Evolutionary conservation across 371 early-diverging fungal species (phyloP).

Genomic region (Rhizopus delemar): DNA sequence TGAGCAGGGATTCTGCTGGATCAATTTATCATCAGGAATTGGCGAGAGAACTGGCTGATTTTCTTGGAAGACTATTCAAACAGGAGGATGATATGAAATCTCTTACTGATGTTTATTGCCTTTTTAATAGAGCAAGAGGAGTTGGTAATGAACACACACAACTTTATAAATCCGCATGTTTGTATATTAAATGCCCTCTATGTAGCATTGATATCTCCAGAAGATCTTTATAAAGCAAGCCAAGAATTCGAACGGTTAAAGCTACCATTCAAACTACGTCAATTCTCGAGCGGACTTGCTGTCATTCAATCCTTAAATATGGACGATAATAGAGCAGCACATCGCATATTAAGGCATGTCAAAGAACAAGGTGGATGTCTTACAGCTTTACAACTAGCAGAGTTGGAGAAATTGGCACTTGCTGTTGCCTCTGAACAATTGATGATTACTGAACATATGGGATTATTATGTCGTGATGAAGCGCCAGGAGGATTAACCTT

Average conservation of each 20-base stretch:
- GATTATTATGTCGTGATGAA: constrained; percentile 84
- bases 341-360: constrained; percentile 60
- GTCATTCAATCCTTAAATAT: constrained; percentile 72
- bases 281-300: constrained; percentile 77
- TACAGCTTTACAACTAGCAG: constrained; percentile 71
- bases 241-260: constrained; percentile 62
- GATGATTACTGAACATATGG: constrained; percentile 74
- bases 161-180: background rate
- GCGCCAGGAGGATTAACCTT: constrained; percentile 80
- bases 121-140: constrained; percentile 91
- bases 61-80: constrained; percentile 64
- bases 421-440: constrained; percentile 77
- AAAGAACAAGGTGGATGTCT: constrained; percentile 53
- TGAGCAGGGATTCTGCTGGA: constrained; percentile 75
- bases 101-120: constrained; percentile 87
- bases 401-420: constrained; percentile 65
- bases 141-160: constrained; percentile 55
- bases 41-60: constrained; percentile 81
- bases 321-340: constrained; percentile 71
- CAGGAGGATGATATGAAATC: constrained; percentile 73
- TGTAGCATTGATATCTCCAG: constrained; percentile 81
- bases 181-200: background rate
- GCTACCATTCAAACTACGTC: constrained; percentile 73
- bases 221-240: constrained; percentile 80
- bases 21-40: constrained; percentile 84